phyloP scores from a whole-genome alignment of 1,139 yeast genomes.

The Candida tetrigidarum region DNA sequence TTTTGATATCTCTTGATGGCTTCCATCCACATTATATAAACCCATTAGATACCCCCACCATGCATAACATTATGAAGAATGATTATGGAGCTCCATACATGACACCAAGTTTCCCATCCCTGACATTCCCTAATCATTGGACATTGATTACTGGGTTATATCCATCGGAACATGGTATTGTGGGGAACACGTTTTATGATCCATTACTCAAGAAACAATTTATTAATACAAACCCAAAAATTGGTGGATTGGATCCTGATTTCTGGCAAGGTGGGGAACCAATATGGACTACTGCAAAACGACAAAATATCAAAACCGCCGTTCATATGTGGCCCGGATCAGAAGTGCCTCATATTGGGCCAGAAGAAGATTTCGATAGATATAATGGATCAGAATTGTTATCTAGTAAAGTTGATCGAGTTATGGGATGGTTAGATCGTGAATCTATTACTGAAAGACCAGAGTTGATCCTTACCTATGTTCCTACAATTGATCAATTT shows the following conservation, averaged over 20 bases:
- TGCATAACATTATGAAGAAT: slow-evolving; percentile 58
- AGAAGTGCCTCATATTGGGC: slow-evolving; percentile 65
- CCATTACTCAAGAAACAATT: slow-evolving; percentile 59
- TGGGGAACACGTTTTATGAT: slow-evolving; percentile 83
- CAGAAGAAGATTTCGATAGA: slow-evolving; percentile 53
- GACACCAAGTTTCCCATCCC: slow-evolving; percentile 86
- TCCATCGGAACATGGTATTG: slow-evolving; percentile 86
- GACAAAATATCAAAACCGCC: slow-evolving; percentile 69
- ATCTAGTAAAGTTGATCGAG: slow-evolving; percentile 55
- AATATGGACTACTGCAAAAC: slow-evolving; percentile 76
- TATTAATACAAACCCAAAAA: slow-evolving; percentile 60
- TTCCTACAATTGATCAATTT: slow-evolving; percentile 75
- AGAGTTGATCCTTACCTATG: slow-evolving; percentile 77
- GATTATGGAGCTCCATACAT: slow-evolving; percentile 80
- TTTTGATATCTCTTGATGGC: slow-evolving; percentile 81
- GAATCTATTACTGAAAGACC: slow-evolving; percentile 58
- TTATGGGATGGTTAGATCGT: slow-evolving; percentile 69
- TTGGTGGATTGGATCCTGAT: slow-evolving; percentile 59
- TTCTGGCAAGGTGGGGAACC: slow-evolving; percentile 93
- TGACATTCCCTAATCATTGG: slow-evolving; percentile 94
- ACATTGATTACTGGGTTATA: slow-evolving; percentile 83
- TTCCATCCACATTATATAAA: slow-evolving; percentile 92
- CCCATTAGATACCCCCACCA: slow-evolving; percentile 64
- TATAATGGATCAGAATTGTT: slow-evolving; percentile 69
- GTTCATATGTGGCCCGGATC: slow-evolving; percentile 99